Percentiles rank a stretch among this genome's conserved stretches.
Evolutionary conservation across 2,329 filamentous ascomycete genomes (phyloP).

Genomic region (Neofusicoccum ribis): DNA sequence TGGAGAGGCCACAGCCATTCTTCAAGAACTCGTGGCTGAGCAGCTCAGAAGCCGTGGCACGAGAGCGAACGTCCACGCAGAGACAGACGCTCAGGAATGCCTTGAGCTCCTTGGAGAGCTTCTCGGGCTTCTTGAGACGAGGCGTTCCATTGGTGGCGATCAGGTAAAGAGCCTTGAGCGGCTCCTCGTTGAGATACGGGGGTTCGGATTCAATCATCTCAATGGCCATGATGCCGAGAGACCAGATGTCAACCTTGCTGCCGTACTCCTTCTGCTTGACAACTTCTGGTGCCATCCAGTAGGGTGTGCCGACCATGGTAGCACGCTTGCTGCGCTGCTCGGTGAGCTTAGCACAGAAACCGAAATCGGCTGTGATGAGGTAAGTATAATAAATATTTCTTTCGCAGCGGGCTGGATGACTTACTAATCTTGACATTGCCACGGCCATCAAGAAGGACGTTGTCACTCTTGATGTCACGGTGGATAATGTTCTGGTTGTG

Average conservation of each 20-base stretch:
- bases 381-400: conserved; percentile 21
- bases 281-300: conserved; percentile 99
- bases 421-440: conserved; percentile 97
- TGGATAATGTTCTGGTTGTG: conserved; percentile 98
- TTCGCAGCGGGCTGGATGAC: conserved; percentile 39
- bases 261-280: conserved; percentile 99
- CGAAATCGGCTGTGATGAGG: conserved; percentile 78
- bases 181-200: conserved; percentile 96
- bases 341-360: conserved; percentile 97
- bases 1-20: conserved; percentile 80
- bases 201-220: conserved; percentile 99
- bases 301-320: conserved; percentile 98
- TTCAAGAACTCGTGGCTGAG: conserved; percentile 92
- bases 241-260: conserved; percentile 98
- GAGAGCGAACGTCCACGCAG: conserved; percentile 92
- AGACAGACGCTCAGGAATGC: conserved; percentile 94
- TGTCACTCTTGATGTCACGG: conserved; percentile 99
- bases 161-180: conserved; percentile 92
- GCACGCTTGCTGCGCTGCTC: conserved; percentile 96
- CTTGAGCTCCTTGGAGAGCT: conserved; percentile 96
- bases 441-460: conserved; percentile 88
- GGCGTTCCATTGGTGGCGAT: conserved; percentile 98
- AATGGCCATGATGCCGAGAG: conserved; percentile 98
- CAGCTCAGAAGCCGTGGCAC: conserved; percentile 87
- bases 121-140: conserved; percentile 95